Evolutionary conservation across 1,284 basidiomycete species (phyloP).

Genomic region (Cryptococcus floricola): DNA sequence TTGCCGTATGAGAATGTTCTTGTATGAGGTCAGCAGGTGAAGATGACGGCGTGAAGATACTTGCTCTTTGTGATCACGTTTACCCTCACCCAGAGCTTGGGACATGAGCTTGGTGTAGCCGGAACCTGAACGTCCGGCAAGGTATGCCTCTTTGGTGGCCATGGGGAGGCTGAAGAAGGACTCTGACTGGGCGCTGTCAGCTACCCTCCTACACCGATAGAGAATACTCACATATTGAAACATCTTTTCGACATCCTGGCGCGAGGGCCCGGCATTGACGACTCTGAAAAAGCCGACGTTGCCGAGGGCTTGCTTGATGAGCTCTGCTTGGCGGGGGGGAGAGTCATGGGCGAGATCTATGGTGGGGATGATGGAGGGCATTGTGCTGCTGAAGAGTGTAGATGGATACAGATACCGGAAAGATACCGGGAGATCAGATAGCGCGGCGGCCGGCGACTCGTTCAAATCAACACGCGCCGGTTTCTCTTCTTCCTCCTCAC

Average conservation of each 20-base stretch:
- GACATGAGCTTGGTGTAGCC: constrained; percentile 20
- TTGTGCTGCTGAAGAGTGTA: background rate
- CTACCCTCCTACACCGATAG: no score
- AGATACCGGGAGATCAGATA: no score
- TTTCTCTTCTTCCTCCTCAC: no score
- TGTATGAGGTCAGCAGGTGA: background rate
- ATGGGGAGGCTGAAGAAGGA: constrained; percentile 15
- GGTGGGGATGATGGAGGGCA: constrained; percentile 13
- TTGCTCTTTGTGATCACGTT: constrained; percentile 25
- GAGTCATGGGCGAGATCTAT: constrained; percentile 20
- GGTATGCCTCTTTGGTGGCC: constrained; percentile 15
- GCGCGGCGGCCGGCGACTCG: no score
- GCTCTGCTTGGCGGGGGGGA: constrained; percentile 16
- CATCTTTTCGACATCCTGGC: constrained; percentile 12
- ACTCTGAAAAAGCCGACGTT: constrained; percentile 23
- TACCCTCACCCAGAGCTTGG: constrained; percentile 22
- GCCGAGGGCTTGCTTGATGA: constrained; percentile 17
- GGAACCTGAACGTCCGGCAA: constrained; percentile 15
- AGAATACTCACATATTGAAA: constrained; percentile 15
- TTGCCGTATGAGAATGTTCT: constrained; percentile 24
- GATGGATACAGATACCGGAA: no score
- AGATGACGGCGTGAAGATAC: background rate
- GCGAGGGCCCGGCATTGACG: constrained; percentile 9
- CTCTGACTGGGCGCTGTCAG: constrained; percentile 7
- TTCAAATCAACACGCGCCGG: no score